Conservation (phyloP, 2,329 filamentous ascomycete genomes). For the Macrophomina phaseolina region DNA sequence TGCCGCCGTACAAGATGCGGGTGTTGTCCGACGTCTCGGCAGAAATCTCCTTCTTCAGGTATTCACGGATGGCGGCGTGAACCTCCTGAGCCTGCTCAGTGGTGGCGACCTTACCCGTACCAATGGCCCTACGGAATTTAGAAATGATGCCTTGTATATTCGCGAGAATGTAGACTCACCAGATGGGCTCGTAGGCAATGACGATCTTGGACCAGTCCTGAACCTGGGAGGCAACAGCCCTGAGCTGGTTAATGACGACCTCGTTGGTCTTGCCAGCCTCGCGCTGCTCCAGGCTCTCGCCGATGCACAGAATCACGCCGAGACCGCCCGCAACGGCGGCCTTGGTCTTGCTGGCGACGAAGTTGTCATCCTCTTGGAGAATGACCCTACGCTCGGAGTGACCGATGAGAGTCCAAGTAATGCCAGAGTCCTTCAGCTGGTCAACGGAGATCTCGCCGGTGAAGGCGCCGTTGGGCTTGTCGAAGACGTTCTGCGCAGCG, state of each 20-base stretch:
- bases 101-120: constrained; percentile 70
- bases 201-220: constrained; percentile 93
- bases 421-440: constrained; percentile 86
- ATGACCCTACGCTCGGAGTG: constrained; percentile 95
- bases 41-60: constrained; percentile 78
- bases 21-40: constrained; percentile 82
- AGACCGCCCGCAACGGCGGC: constrained; percentile 85
- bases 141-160: neutral
- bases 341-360: constrained; percentile 94
- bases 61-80: constrained; percentile 81
- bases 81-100: constrained; percentile 51
- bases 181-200: constrained; percentile 98
- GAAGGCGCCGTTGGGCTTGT: constrained; percentile 96
- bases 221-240: constrained; percentile 78
- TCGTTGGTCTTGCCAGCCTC: constrained; percentile 85
- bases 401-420: constrained; percentile 89
- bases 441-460: constrained; percentile 94
- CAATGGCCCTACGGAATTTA: constrained; percentile 63
- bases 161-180: constrained; percentile 65
- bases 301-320: constrained; percentile 94
- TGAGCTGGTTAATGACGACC: constrained; percentile 83
- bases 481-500: constrained; percentile 94
- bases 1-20: constrained; percentile 94
- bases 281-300: constrained; percentile 92
- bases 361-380: constrained; percentile 82